Evolutionary conservation across 2,329 filamentous ascomycete genomes (phyloP).

Genomic region (Arthroderma sp.): DNA sequence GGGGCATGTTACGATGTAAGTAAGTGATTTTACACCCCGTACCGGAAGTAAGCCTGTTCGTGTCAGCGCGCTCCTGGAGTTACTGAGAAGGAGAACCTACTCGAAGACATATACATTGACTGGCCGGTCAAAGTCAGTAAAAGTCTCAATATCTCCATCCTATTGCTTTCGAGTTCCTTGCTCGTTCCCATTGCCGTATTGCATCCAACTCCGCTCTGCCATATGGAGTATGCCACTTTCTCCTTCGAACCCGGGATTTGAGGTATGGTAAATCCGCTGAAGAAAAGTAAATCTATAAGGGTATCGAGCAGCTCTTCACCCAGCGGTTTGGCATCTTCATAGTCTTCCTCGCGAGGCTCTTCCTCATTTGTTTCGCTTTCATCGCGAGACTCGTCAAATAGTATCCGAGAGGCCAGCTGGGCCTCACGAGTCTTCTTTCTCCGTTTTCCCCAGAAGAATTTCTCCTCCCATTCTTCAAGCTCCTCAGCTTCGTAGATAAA

Average conservation of each 20-base stretch:
- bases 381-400: constrained; percentile 63
- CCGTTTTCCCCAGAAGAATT: constrained; percentile 77
- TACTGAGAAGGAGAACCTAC: constrained; percentile 24
- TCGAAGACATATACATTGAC: constrained; percentile 83
- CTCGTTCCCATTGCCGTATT: constrained; percentile 78
- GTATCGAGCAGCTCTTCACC: constrained; percentile 90
- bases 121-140: constrained; percentile 77
- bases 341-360: constrained; percentile 41
- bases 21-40: constrained; percentile 69
- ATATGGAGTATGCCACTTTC: constrained; percentile 86
- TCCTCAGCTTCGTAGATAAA: constrained; percentile 85
- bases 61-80: background rate
- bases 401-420: constrained; percentile 56
- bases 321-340: constrained; percentile 71
- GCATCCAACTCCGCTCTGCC: constrained; percentile 95
- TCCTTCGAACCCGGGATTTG: constrained; percentile 54
- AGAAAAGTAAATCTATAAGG: constrained; percentile 80
- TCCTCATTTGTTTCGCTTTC: constrained; percentile 33
- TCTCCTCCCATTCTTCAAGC: constrained; percentile 73
- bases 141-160: constrained; percentile 76
- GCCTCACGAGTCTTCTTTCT: constrained; percentile 57
- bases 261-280: constrained; percentile 75
- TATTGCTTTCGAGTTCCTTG: constrained; percentile 84
- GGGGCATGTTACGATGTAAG: constrained; percentile 73
- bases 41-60: constrained; percentile 53